Percentiles rank a stretch among this genome's conserved stretches.
These are phyloP conservation scores for Stentor coeruleus DNA, from an alignment of 73 alveolate species.

Conservation along the genomic window DNA sequence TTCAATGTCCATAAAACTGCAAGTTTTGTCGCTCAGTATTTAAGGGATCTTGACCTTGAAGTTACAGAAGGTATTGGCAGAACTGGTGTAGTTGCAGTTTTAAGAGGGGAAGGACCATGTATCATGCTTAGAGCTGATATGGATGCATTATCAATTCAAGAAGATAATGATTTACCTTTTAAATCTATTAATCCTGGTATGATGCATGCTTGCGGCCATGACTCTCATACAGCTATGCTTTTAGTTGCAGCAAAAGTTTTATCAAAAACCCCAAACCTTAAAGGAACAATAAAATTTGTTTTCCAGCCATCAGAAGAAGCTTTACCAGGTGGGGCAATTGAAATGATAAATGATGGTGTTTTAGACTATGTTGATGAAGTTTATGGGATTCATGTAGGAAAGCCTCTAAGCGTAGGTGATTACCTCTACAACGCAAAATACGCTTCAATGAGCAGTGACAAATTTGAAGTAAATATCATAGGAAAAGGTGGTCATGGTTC, in stretches of 20 bases:
- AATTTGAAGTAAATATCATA: slow-evolving; percentile 31
- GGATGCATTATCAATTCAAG: slow-evolving; percentile 43
- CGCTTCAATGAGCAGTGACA: slow-evolving; percentile 21
- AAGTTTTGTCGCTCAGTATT: slow-evolving; percentile 1
- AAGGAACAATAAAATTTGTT: slow-evolving; percentile 34
- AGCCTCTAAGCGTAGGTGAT: slow-evolving; percentile 29
- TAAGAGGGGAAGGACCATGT: slow-evolving; percentile 43
- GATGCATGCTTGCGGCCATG: slow-evolving; percentile 79
- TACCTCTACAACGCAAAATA: slow-evolving; percentile 7
- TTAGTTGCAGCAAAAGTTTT: slow-evolving; percentile 44
- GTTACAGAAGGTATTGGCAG: slow-evolving; percentile 12
- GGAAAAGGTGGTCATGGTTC: slow-evolving; percentile 54
- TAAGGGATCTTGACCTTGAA: slow-evolving; percentile 17
- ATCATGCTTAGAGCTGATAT: slow-evolving; percentile 55
- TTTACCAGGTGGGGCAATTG: slow-evolving; percentile 55
- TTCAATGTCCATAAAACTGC: slow-evolving; percentile 23
- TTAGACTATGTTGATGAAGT: slow-evolving; percentile 54
- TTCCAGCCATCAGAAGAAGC: slow-evolving; percentile 77
- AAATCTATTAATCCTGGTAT: slow-evolving; percentile 25
- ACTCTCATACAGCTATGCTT: slow-evolving; percentile 63
- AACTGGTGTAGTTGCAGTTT: slow-evolving; percentile 33
- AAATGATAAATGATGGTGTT: slow-evolving; percentile 44
- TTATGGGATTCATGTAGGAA: slow-evolving; percentile 55
- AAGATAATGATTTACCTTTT: slow-evolving; percentile 13
- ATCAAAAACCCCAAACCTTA: slow-evolving; percentile 21